These are phyloP conservation scores for Lactarius sp. DNA, from an alignment of 768 basidiomycete species.

Conservation along the genomic window DNA sequence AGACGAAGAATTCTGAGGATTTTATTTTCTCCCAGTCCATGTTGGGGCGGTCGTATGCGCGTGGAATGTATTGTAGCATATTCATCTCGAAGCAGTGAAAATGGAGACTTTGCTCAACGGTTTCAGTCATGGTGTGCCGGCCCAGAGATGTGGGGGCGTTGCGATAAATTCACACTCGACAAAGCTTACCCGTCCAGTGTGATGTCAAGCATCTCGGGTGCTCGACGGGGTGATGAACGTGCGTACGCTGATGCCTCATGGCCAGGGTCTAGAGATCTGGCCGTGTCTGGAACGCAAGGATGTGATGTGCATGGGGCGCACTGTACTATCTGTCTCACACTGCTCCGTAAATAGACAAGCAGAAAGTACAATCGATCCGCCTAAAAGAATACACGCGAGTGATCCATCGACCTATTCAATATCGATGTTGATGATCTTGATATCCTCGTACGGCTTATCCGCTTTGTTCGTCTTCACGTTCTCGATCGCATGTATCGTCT, in stretches of 20 bases:
- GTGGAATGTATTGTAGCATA: background rate
- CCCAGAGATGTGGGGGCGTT: background rate
- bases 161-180: background rate
- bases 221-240: background rate
- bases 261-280: background rate
- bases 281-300: background rate
- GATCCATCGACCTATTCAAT: conserved; percentile 45
- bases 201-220: conserved; percentile 33
- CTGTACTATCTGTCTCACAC: too few species aligned
- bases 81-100: background rate
- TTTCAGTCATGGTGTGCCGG: background rate
- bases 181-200: background rate
- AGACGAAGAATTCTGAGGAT: background rate
- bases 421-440: conserved; percentile 81
- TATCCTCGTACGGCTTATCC: conserved; percentile 91
- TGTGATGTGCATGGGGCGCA: background rate
- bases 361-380: background rate
- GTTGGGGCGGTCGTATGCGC: background rate
- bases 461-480: conserved; percentile 79
- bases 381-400: background rate
- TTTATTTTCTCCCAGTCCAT: background rate
- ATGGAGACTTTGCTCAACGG: too few species aligned
- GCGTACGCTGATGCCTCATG: background rate
- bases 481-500: conserved; percentile 89
- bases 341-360: too few species aligned